Conservation (phyloP, 2,329 filamentous ascomycete genomes). For the Phoma sp. region DNA sequence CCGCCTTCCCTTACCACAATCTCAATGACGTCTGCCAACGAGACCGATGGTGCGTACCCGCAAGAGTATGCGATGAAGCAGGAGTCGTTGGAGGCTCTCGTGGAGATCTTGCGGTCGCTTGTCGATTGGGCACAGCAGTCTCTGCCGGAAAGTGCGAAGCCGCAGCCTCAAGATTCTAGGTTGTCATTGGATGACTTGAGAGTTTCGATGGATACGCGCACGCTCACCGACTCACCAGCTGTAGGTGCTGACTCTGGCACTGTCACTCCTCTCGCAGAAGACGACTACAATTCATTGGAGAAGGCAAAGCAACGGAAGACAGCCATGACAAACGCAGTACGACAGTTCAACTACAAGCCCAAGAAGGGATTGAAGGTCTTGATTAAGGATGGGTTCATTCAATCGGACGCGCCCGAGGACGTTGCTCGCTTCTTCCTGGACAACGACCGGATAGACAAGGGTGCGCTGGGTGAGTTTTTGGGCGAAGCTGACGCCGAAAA, state of each 20-base stretch:
- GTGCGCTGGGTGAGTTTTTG: slow-evolving; percentile 89
- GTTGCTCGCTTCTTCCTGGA: slow-evolving; percentile 82
- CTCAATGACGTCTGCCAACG: slow-evolving; percentile 65
- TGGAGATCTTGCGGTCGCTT: slow-evolving; percentile 86
- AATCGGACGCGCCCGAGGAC: slow-evolving; percentile 76
- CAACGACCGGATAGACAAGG: slow-evolving; percentile 88
- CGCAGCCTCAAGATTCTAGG: slow-evolving; percentile 52
- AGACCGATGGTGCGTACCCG: slow-evolving; percentile 74
- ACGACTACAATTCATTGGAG: slow-evolving; percentile 93
- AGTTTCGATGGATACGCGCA: slow-evolving; percentile 77
- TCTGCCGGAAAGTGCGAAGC: slow-evolving; percentile 55
- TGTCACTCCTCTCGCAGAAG: slow-evolving; percentile 63
- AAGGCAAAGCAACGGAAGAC: slow-evolving; percentile 94
- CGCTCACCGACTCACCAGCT: slow-evolving; percentile 65
- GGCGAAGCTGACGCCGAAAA: slow-evolving; percentile 93
- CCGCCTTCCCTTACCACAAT: slow-evolving; percentile 85
- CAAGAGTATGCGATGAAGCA: slow-evolving; percentile 92
- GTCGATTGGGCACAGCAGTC: slow-evolving; percentile 89
- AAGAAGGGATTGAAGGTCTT: slow-evolving; percentile 89
- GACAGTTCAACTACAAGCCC: slow-evolving; percentile 96
- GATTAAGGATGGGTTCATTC: slow-evolving; percentile 84
- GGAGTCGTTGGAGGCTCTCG: slow-evolving; percentile 83
- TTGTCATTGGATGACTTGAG: slow-evolving; percentile 66
- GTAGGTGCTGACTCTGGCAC: slow-evolving; percentile 57
- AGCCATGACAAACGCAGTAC: slow-evolving; percentile 84